A percentile compares a stretch with the other conserved stretches of the same genome.
phyloP scores from a whole-genome alignment of 805 yeast genomes.

The Candida maltosa region DNA sequence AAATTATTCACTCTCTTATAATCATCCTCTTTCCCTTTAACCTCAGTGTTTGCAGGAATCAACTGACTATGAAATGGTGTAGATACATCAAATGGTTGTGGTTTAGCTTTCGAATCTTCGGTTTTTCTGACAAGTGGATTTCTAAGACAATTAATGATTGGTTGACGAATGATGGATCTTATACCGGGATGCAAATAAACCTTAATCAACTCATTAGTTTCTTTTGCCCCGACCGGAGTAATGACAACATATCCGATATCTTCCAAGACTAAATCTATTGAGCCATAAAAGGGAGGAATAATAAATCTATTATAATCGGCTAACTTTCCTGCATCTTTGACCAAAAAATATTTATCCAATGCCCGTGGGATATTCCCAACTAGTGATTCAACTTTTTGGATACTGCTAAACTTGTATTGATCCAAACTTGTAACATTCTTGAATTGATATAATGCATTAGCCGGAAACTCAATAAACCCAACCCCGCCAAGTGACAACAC shows the following conservation, averaged over 20 bases:
- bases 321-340: conserved; percentile 10
- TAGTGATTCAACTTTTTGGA: conserved; percentile 26
- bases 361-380: conserved; percentile 10
- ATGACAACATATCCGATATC: conserved; percentile 63
- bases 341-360: conserved; percentile 10
- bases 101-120: too few species aligned
- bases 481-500: conserved; percentile 60
- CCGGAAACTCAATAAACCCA: conserved; percentile 55
- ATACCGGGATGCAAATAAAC: conserved; percentile 56
- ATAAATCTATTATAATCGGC: conserved; percentile 39
- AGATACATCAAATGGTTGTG: too few species aligned
- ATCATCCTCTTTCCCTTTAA: too few species aligned
- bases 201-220: conserved; percentile 23
- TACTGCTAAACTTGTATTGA: conserved; percentile 27
- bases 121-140: conserved; percentile 18
- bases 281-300: conserved; percentile 70
- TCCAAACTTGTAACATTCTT: conserved; percentile 43
- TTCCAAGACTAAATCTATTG: conserved; percentile 61
- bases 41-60: not conserved
- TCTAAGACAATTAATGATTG: conserved; percentile 40
- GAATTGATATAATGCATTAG: conserved; percentile 44
- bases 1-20: too few species aligned
- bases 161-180: conserved; percentile 51
- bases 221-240: conserved; percentile 52
- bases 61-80: conserved; percentile 1